A percentile compares a stretch with the other conserved stretches of the same genome.
phyloP scores from a whole-genome alignment of 257 asterid genomes.

The Plantago major region DNA sequence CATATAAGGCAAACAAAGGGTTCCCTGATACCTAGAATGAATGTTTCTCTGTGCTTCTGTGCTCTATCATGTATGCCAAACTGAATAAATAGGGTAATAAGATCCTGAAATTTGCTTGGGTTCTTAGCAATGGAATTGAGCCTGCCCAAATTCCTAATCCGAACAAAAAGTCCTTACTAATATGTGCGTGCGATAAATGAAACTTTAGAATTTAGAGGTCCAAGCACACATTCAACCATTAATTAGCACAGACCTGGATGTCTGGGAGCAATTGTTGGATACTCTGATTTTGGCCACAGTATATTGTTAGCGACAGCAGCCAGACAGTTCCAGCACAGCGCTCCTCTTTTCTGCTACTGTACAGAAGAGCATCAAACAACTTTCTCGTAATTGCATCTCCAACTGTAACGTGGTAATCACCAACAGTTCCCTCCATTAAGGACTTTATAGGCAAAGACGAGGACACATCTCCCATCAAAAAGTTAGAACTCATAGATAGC shows the following conservation, averaged over 20 bases:
- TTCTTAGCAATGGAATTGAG: neutral
- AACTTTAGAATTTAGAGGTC: slow-evolving; percentile 13
- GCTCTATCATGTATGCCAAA: too few species aligned
- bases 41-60: too few species aligned
- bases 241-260: slow-evolving; percentile 66
- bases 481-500: slow-evolving; percentile 81
- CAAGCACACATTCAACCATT: slow-evolving; percentile 16
- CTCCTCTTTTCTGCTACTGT: slow-evolving; percentile 92
- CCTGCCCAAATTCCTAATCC: slow-evolving; percentile 9
- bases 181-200: neutral
- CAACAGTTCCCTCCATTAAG: slow-evolving; percentile 45
- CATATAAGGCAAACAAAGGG: too few species aligned
- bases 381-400: slow-evolving; percentile 82
- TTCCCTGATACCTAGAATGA: too few species aligned
- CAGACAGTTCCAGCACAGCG: slow-evolving; percentile 99
- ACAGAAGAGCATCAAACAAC: slow-evolving; percentile 83
- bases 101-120: too few species aligned
- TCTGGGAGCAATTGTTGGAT: slow-evolving; percentile 93
- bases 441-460: slow-evolving; percentile 42
- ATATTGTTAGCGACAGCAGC: slow-evolving; percentile 84
- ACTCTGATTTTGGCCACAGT: slow-evolving; percentile 75
- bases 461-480: slow-evolving; percentile 76
- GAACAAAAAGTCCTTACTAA: slow-evolving; percentile 13
- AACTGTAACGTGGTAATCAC: slow-evolving; percentile 57
- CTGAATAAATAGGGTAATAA: too few species aligned